phyloP scores from a whole-genome alignment of 2,329 filamentous ascomycete species.

The Aspergillus persii region DNA sequence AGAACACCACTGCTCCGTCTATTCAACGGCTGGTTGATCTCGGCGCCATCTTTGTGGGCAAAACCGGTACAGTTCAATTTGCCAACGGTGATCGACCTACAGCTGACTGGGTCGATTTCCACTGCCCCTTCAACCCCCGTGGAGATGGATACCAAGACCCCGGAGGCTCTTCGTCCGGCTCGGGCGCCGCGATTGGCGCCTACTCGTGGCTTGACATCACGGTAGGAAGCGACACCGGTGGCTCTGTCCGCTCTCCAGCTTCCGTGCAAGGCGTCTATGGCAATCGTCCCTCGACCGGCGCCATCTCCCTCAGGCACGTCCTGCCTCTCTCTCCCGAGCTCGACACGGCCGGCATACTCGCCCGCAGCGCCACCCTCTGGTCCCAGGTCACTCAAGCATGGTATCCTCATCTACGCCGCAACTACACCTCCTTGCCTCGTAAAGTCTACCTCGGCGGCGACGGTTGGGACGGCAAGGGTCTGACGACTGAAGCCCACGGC shows the following conservation, averaged over 20 bases:
- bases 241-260: slow-evolving; percentile 28
- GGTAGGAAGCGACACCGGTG: slow-evolving; percentile 26
- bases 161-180: slow-evolving; percentile 20
- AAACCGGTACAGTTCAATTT: slow-evolving; percentile 36
- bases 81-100: slow-evolving; percentile 30
- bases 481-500: slow-evolving; percentile 22
- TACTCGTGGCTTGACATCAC: slow-evolving; percentile 34
- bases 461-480: background rate
- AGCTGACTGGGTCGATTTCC: slow-evolving; percentile 35
- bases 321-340: slow-evolving; percentile 28
- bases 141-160: slow-evolving; percentile 34
- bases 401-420: slow-evolving; percentile 16
- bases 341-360: slow-evolving; percentile 32
- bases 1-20: slow-evolving; percentile 48
- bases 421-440: slow-evolving; percentile 23
- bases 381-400: slow-evolving; percentile 14
- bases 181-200: slow-evolving; percentile 24
- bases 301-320: slow-evolving; percentile 19
- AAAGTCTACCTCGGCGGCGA: slow-evolving; percentile 12
- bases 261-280: slow-evolving; percentile 28
- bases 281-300: slow-evolving; percentile 25
- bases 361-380: slow-evolving; percentile 24
- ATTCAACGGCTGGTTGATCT: slow-evolving; percentile 58
- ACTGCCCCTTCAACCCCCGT: slow-evolving; percentile 39
- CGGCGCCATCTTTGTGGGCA: slow-evolving; percentile 51